A percentile compares a stretch with the other conserved stretches of the same genome.
phyloP scores from a whole-genome alignment of 2,329 filamentous ascomycete species.

The Colletotrichum spinosum region DNA sequence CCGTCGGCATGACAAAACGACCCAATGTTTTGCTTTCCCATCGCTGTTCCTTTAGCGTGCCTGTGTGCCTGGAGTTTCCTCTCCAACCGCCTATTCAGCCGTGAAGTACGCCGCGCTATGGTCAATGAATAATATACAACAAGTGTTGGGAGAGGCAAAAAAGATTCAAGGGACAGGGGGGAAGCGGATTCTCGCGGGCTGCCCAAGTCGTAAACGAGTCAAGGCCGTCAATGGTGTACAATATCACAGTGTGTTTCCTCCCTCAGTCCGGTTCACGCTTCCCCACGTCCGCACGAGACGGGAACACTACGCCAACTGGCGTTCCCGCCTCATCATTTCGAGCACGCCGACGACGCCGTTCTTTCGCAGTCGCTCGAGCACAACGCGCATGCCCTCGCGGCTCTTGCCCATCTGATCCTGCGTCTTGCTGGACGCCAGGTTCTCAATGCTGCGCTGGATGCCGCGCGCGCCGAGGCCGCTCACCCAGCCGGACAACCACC shows the following conservation, averaged over 20 bases:
- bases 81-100: conserved; percentile 32
- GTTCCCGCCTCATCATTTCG: conserved; percentile 63
- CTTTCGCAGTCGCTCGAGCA: conserved; percentile 76
- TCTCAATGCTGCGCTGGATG: conserved; percentile 84
- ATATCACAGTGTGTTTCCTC: conserved; percentile 4
- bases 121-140: conserved; percentile 48
- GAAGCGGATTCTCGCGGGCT: conserved; percentile 3
- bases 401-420: conserved; percentile 83
- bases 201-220: conserved; percentile 4
- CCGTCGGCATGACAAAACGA: conserved; percentile 36
- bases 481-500: conserved; percentile 65
- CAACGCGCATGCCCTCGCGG: conserved; percentile 84
- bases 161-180: conserved; percentile 24
- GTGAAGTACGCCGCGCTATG: conserved; percentile 51
- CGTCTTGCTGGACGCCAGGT: conserved; percentile 81
- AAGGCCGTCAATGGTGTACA: conserved; percentile 29
- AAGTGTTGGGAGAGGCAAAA: conserved; percentile 6
- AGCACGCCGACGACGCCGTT: conserved; percentile 69
- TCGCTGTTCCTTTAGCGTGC: conserved; percentile 11
- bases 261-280: conserved; percentile 24
- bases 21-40: conserved; percentile 25
- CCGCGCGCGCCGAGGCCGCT: conserved; percentile 74
- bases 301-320: conserved; percentile 38
- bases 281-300: not conserved
- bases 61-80: conserved; percentile 20